Percentiles rank a stretch among this genome's conserved stretches.
Evolutionary conservation across 176 grass and related monocot species (phyloP).

Genomic region (Lolium multiflorum): DNA sequence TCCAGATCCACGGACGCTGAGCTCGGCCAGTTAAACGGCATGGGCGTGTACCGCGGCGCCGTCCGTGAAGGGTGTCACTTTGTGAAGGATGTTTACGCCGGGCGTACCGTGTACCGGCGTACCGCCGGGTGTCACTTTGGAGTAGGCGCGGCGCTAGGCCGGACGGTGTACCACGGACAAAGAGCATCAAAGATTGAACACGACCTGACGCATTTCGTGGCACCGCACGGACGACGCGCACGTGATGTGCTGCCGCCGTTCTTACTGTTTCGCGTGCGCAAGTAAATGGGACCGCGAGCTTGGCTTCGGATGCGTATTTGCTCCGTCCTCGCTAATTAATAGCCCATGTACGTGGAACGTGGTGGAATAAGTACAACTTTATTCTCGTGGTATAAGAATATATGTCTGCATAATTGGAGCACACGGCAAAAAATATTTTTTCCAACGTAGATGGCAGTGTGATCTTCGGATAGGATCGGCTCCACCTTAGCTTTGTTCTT

Average conservation of each 20-base stretch:
- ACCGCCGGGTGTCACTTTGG: no score
- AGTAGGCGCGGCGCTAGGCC: not conserved
- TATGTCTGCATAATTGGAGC: no score
- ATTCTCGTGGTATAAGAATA: no score
- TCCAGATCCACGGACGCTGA: no score
- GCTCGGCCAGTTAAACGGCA: not conserved
- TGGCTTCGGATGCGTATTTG: not conserved
- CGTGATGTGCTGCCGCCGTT: not conserved
- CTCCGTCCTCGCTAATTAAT: not conserved
- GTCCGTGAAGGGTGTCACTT: not conserved
- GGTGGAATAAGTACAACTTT: not conserved
- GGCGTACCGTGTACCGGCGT: constrained; percentile 7
- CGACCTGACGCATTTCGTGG: not conserved
- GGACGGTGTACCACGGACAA: constrained; percentile 16
- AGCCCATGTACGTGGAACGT: not conserved
- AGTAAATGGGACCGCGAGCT: not conserved
- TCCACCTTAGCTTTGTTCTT: no score
- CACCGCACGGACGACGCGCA: not conserved
- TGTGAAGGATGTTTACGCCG: no score
- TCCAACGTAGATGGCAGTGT: no score
- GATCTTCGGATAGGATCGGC: no score
- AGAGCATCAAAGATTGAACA: not conserved
- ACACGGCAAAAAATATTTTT: no score
- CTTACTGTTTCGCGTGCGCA: not conserved
- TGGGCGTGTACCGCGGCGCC: constrained; percentile 1